Conservation (phyloP, 2,329 filamentous ascomycete species). For the Teratosphaeria viscida region DNA sequence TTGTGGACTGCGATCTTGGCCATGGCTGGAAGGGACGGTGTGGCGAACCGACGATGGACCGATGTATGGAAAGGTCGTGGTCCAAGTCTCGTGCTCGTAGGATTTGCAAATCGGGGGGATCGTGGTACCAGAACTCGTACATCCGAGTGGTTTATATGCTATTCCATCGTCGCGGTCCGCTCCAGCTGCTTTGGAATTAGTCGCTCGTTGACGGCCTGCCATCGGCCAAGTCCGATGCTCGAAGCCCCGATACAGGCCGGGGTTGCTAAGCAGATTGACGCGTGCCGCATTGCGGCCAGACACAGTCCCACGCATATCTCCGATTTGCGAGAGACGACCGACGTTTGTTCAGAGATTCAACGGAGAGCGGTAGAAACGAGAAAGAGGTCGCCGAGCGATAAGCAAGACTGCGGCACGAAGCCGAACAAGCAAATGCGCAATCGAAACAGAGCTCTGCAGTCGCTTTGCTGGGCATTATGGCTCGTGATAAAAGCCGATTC, state of each 20-base stretch:
- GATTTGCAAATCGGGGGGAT: not conserved
- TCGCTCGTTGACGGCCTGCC: not conserved
- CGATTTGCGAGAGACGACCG: not conserved
- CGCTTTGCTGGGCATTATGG: not conserved
- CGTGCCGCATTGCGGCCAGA: not conserved
- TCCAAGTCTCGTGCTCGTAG: not conserved
- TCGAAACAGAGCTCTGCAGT: not conserved
- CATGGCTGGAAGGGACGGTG: constrained; percentile 6
- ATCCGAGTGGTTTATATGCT: not conserved
- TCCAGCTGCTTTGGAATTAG: not conserved
- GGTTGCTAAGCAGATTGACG: not conserved
- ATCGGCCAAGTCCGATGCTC: not conserved
- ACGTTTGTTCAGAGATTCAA: not conserved
- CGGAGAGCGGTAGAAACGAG: too few relatives aligned
- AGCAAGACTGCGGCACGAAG: not conserved
- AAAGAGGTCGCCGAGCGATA: not conserved
- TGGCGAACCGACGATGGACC: not conserved
- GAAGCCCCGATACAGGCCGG: not conserved
- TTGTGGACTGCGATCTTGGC: constrained; percentile 20
- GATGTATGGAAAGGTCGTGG: not conserved
- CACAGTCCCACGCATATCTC: not conserved
- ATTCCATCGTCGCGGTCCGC: not conserved
- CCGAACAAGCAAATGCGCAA: not conserved
- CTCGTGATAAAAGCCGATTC: too few relatives aligned
- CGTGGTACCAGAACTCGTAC: not conserved